Evolutionary conservation across 495 filamentous ascomycete species (phyloP).

Genomic region (Talaromyces wortmannii): DNA sequence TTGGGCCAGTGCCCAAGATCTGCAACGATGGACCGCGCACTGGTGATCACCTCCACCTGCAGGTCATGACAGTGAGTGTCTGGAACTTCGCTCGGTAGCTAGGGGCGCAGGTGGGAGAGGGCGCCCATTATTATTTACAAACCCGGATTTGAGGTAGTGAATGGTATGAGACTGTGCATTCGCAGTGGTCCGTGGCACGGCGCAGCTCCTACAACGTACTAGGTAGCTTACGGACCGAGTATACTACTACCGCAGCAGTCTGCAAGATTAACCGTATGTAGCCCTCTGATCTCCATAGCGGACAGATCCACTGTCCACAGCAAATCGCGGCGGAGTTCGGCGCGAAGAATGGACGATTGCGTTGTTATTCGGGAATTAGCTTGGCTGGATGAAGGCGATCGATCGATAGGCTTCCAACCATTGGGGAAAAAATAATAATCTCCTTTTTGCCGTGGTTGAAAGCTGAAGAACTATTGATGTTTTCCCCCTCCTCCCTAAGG

Average conservation of each 20-base stretch:
- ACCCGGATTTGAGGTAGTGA: background rate
- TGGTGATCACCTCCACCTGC: slow-evolving; percentile 5
- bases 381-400: background rate
- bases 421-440: background rate
- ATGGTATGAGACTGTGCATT: background rate
- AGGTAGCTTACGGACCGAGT: background rate
- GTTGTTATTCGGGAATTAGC: background rate
- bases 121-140: background rate
- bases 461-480: background rate
- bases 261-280: background rate
- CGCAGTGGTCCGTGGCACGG: background rate
- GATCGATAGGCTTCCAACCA: background rate
- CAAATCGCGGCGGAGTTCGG: background rate
- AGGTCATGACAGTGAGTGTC: slow-evolving; percentile 5
- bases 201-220: background rate
- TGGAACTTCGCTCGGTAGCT: background rate
- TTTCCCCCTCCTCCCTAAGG: slow-evolving; percentile 1
- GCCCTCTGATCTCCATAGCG: slow-evolving; percentile 2
- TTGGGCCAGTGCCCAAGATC: slow-evolving; percentile 1
- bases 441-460: background rate
- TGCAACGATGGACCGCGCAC: background rate
- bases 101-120: background rate
- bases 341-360: slow-evolving; percentile 2
- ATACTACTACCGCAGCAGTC: background rate
- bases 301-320: background rate